Percentiles rank a stretch among this genome's conserved stretches.
These are phyloP conservation scores for Aspergillus proliferans DNA, from an alignment of 2,329 filamentous ascomycete species.

Conservation along the genomic window DNA sequence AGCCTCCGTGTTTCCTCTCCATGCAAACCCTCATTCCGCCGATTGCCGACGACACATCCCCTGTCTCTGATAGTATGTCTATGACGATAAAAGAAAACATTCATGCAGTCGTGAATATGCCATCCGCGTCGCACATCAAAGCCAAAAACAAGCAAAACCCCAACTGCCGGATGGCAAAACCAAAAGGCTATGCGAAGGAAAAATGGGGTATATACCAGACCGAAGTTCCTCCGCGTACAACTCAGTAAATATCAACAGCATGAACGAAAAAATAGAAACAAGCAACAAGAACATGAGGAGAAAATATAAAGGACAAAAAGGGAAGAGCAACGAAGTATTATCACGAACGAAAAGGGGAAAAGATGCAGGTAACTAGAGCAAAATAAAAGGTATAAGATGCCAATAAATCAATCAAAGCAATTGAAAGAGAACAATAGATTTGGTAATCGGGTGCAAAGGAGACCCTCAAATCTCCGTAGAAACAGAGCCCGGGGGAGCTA, in stretches of 20 bases:
- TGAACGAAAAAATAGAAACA: conserved; percentile 1
- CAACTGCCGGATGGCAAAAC: conserved; percentile 14
- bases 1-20: neutral
- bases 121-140: conserved; percentile 14
- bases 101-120: conserved; percentile 22
- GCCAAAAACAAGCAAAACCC: conserved; percentile 2
- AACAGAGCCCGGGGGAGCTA: neutral
- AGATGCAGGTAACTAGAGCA: conserved; percentile 1
- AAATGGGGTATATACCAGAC: conserved; percentile 23
- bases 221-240: conserved; percentile 14
- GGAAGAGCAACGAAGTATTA: neutral
- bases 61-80: conserved; percentile 15
- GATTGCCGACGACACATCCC: conserved; percentile 1
- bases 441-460: neutral
- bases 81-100: conserved; percentile 12
- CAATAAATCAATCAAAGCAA: conserved; percentile 1
- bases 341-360: conserved; percentile 4
- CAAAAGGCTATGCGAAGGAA: conserved; percentile 17
- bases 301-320: neutral
- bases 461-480: neutral
- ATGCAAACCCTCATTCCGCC: neutral
- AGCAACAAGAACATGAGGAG: neutral
- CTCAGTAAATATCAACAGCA: conserved; percentile 7
- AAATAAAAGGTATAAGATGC: conserved; percentile 2
- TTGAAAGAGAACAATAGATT: neutral